These are phyloP conservation scores for Coemansia sp. DNA, from an alignment of 192 early-diverging fungal species.

Conservation along the genomic window DNA sequence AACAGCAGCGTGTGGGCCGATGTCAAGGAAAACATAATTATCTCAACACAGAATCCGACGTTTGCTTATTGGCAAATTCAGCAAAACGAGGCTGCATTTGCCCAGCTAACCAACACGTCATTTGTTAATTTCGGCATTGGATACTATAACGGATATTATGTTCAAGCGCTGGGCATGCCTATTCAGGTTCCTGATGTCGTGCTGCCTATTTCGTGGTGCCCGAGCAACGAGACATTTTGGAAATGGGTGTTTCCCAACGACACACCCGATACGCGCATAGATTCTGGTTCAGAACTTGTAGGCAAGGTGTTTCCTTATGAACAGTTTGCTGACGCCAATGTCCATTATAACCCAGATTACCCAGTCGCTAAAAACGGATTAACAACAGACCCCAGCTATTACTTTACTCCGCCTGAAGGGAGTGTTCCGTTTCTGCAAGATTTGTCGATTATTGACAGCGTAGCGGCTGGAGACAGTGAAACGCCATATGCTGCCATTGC, in stretches of 20 bases:
- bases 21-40: conserved; percentile 33
- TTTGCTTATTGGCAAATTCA: conserved; percentile 44
- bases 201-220: conserved; percentile 22
- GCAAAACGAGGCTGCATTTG: neutral
- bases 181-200: conserved; percentile 3
- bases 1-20: conserved; percentile 32
- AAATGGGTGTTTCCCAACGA: conserved; percentile 46
- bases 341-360: conserved; percentile 1
- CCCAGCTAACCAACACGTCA: conserved; percentile 12
- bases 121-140: conserved; percentile 34
- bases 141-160: conserved; percentile 30
- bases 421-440: conserved; percentile 32
- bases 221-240: conserved; percentile 45
- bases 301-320: conserved; percentile 25
- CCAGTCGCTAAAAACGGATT: conserved; percentile 20
- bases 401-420: conserved; percentile 32
- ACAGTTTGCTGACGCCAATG: conserved; percentile 3
- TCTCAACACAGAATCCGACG: conserved; percentile 31
- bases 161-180: conserved; percentile 42
- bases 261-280: neutral
- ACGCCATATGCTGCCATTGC: conserved; percentile 30
- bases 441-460: conserved; percentile 15
- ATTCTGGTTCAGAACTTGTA: conserved; percentile 4
- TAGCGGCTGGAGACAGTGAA: conserved; percentile 17
- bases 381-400: conserved; percentile 18